A percentile compares a stretch with the other conserved stretches of the same genome.
Conservation (phyloP, 768 basidiomycete species). For the Pholiota conissans region DNA sequence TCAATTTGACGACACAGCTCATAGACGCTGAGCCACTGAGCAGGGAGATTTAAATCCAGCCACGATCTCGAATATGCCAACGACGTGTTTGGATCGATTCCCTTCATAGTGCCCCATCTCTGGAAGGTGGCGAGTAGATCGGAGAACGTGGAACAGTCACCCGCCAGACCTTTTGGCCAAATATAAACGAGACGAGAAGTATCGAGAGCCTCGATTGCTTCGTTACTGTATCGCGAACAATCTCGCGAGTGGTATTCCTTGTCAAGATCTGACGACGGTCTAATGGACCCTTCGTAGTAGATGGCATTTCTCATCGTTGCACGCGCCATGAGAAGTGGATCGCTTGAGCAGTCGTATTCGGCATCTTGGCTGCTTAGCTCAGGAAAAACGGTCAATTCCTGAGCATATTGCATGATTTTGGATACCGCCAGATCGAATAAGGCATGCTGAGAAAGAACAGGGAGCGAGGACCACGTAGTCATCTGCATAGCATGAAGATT, state of each 20-base stretch:
- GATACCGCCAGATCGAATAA: conserved; percentile 21
- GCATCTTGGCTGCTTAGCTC: conserved; percentile 1
- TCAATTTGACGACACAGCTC: conserved; percentile 13
- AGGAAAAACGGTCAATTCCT: conserved; percentile 10
- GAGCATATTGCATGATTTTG: conserved; percentile 28
- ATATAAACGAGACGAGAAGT: conserved; percentile 5
- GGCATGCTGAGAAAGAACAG: conserved; percentile 25
- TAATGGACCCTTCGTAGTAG: conserved; percentile 10
- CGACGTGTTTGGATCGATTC: neutral
- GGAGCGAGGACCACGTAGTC: conserved; percentile 32
- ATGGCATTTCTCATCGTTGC: conserved; percentile 7
- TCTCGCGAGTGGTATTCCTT: conserved; percentile 9
- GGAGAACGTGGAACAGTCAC: neutral
- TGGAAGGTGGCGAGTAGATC: conserved; percentile 12
- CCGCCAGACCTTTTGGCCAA: conserved; percentile 11
- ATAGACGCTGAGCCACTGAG: conserved; percentile 12
- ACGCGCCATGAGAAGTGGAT: conserved; percentile 10
- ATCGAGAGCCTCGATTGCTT: conserved; percentile 7
- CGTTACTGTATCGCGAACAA: conserved; percentile 4
- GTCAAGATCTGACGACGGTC: neutral
- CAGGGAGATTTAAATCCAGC: conserved; percentile 7
- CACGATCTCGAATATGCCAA: conserved; percentile 12
- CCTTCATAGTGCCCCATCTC: conserved; percentile 10
- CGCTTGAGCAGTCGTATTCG: neutral
- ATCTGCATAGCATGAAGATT: conserved; percentile 39